phyloP scores from a whole-genome alignment of 164 flowering plant species.

The Nymphaea thermarum region DNA sequence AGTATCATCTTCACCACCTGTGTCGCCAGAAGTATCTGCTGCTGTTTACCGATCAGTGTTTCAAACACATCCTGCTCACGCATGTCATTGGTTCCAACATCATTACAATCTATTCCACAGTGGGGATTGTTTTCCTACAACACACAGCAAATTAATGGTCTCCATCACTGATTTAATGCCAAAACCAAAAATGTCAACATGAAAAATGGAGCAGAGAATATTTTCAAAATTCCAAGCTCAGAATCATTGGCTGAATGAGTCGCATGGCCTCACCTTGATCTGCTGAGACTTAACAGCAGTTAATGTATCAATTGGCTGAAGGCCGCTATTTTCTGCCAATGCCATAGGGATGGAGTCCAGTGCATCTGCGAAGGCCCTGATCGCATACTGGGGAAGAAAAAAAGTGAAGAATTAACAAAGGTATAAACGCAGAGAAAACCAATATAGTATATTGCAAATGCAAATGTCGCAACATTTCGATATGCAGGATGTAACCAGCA shows the following conservation, averaged over 20 bases:
- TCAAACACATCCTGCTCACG: constrained; percentile 90
- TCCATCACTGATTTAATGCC: too few species aligned
- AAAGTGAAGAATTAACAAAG: background rate
- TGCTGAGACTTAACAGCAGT: constrained; percentile 95
- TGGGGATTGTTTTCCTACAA: constrained; percentile 71
- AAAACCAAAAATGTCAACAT: too few species aligned
- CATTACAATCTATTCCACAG: constrained; percentile 93
- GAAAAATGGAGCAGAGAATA: too few species aligned
- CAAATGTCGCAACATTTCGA: too few species aligned
- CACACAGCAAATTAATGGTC: background rate
- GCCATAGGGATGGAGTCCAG: constrained; percentile 95
- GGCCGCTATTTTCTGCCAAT: constrained; percentile 98
- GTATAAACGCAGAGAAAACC: background rate
- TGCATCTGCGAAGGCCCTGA: constrained; percentile 95
- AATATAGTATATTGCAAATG: too few species aligned
- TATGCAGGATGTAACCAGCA: too few species aligned
- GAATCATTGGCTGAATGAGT: background rate
- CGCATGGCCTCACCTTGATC: constrained; percentile 43
- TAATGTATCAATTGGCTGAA: constrained; percentile 90
- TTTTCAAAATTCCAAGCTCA: background rate
- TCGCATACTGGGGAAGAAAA: constrained; percentile 62
- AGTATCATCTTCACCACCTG: constrained; percentile 98
- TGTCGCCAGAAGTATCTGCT: constrained; percentile 83
- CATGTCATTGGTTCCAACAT: constrained; percentile 96
- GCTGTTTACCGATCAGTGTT: constrained; percentile 93